phyloP scores from a whole-genome alignment of 164 flowering plant species.

The Cinnamomum chago region DNA sequence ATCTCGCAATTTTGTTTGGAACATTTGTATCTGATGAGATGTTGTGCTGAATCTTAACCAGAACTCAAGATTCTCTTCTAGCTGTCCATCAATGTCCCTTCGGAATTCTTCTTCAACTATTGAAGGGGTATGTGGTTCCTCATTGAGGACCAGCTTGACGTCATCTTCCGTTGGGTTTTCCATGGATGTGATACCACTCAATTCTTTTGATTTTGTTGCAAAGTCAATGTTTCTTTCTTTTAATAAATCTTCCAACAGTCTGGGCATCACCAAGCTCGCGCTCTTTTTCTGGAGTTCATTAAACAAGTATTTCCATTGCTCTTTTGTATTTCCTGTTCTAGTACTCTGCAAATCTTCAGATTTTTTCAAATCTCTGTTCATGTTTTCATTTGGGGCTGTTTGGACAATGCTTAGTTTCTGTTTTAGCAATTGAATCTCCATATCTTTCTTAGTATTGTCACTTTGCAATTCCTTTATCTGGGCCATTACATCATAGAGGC shows the following conservation, averaged over 20 bases:
- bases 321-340: not conserved
- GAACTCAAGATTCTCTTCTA: conserved; percentile 70
- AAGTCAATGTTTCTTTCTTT: conserved; percentile 5
- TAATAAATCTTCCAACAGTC: not conserved
- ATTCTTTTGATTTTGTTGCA: conserved; percentile 6
- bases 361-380: not conserved
- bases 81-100: conserved; percentile 44
- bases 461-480: conserved; percentile 49
- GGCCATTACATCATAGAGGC: conserved; percentile 33
- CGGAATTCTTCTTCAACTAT: conserved; percentile 50
- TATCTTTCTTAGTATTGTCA: conserved; percentile 42
- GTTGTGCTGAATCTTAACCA: conserved; percentile 78
- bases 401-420: conserved; percentile 25
- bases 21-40: conserved; percentile 61
- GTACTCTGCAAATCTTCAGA: not conserved
- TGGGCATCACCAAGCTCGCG: conserved; percentile 1
- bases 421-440: conserved; percentile 42
- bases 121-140: conserved; percentile 17
- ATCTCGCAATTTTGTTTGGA: conserved; percentile 50
- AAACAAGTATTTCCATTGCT: conserved; percentile 5
- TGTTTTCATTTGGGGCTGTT: conserved; percentile 4
- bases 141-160: conserved; percentile 15
- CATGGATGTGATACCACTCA: not conserved
- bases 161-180: conserved; percentile 4
- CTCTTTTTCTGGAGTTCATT: conserved; percentile 11